A percentile compares a stretch with the other conserved stretches of the same genome.
Conservation (phyloP, 2,329 filamentous ascomycete genomes). For the Scedosporium apiospermum region DNA sequence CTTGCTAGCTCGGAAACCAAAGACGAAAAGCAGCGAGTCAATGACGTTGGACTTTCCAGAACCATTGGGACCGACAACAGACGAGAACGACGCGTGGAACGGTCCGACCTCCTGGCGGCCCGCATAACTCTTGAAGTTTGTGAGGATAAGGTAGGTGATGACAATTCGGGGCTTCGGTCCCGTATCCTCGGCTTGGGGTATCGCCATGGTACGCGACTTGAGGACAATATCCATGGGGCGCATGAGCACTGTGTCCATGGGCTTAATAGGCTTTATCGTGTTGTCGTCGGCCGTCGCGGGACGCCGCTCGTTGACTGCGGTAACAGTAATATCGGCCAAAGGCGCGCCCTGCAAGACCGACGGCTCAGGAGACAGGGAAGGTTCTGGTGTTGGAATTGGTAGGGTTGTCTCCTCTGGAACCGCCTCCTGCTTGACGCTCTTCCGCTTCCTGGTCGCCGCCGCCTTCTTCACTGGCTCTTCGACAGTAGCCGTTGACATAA, state of each 20-base stretch:
- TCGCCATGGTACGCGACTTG: slow-evolving; percentile 66
- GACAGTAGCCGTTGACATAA: slow-evolving; percentile 18
- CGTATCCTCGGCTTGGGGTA: slow-evolving; percentile 61
- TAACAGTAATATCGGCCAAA: slow-evolving; percentile 63
- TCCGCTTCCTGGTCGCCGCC: slow-evolving; percentile 56
- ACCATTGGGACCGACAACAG: slow-evolving; percentile 93
- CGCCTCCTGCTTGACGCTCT: slow-evolving; percentile 40
- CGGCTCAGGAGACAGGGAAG: slow-evolving; percentile 47
- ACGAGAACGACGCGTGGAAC: slow-evolving; percentile 95
- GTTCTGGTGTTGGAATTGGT: slow-evolving; percentile 37
- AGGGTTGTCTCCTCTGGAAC: slow-evolving; percentile 29
- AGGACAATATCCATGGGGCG: slow-evolving; percentile 90
- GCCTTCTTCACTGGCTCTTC: slow-evolving; percentile 25
- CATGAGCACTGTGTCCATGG: slow-evolving; percentile 70
- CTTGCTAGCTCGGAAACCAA: slow-evolving; percentile 96
- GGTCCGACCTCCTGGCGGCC: slow-evolving; percentile 91
- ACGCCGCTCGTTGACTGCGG: slow-evolving; percentile 45
- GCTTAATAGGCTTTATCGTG: slow-evolving; percentile 60
- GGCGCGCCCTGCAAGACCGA: slow-evolving; percentile 44
- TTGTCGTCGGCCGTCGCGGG: slow-evolving; percentile 32
- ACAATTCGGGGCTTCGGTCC: slow-evolving; percentile 80
- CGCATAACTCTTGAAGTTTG: slow-evolving; percentile 98
- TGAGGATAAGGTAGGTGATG: slow-evolving; percentile 83
- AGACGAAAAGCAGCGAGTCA: slow-evolving; percentile 96
- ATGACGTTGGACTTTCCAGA: slow-evolving; percentile 99